These are phyloP conservation scores for Bombardia bombarda DNA, from an alignment of 495 filamentous ascomycete genomes.

Conservation along the genomic window DNA sequence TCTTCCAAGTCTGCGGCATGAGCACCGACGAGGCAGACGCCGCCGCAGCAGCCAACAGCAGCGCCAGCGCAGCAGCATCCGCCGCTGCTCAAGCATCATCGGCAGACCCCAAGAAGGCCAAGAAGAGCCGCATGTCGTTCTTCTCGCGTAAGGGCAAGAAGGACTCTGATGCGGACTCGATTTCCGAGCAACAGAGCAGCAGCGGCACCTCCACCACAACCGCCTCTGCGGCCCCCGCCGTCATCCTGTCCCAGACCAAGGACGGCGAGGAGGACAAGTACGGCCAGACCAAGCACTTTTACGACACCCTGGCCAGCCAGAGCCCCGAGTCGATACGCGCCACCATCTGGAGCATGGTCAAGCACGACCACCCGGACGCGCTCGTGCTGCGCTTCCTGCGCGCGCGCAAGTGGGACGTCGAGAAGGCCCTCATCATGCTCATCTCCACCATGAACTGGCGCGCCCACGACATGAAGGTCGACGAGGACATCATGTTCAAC, in stretches of 20 bases:
- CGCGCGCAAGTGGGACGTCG: conserved; percentile 92
- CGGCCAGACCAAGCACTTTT: conserved; percentile 79
- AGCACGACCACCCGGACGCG: conserved; percentile 88
- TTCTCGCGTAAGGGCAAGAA: conserved; percentile 54
- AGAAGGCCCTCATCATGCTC: conserved; percentile 89
- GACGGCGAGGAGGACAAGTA: conserved; percentile 80
- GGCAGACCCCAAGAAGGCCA: conserved; percentile 51
- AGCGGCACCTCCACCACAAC: conserved; percentile 1
- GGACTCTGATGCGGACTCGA: conserved; percentile 37
- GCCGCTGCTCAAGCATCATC: neutral
- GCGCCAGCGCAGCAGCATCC: neutral
- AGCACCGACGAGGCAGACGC: conserved; percentile 17
- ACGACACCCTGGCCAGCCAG: conserved; percentile 65
- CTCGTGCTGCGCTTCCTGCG: conserved; percentile 83
- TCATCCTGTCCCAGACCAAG: conserved; percentile 25
- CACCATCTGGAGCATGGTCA: conserved; percentile 92
- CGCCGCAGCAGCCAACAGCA: conserved; percentile 15
- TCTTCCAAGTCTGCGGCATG: conserved; percentile 76
- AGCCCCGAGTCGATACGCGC: conserved; percentile 70
- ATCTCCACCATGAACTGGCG: conserved; percentile 93
- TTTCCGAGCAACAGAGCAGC: too few relatives aligned
- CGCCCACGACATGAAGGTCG: conserved; percentile 68
- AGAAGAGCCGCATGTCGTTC: conserved; percentile 58
- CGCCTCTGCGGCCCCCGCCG: conserved; percentile 1
- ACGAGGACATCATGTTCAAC: conserved; percentile 73